phyloP scores from a whole-genome alignment of 129 eudicot species.

The Lactuca saligna region DNA sequence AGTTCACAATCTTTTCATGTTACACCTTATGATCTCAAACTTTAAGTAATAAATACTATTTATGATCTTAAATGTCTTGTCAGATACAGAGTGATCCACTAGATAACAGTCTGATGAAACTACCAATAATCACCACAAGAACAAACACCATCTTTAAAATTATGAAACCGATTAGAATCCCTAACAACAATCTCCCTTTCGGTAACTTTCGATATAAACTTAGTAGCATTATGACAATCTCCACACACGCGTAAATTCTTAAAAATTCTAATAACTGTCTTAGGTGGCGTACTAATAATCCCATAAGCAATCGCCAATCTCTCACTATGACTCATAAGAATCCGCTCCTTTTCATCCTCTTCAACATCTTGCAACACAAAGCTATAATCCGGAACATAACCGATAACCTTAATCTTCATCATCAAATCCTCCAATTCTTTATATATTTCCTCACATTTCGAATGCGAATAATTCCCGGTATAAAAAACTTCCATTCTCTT shows the following conservation, averaged over 20 bases:
- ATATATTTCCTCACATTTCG: constrained; percentile 57
- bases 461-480: constrained; percentile 72
- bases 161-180: constrained; percentile 90
- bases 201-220: constrained; percentile 57
- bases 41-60: no score
- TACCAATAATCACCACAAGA: constrained; percentile 94
- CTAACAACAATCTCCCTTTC: constrained; percentile 87
- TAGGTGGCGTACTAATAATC: constrained; percentile 63
- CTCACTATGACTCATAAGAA: constrained; percentile 78
- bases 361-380: constrained; percentile 94
- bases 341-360: constrained; percentile 84
- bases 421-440: constrained; percentile 47
- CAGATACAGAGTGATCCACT: no score
- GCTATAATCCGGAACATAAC: constrained; percentile 80
- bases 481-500: constrained; percentile 72
- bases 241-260: constrained; percentile 93
- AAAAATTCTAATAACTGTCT: constrained; percentile 56
- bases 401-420: constrained; percentile 57
- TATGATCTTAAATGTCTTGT: no score
- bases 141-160: constrained; percentile 78
- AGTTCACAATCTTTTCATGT: background rate
- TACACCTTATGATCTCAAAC: no score
- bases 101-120: background rate
- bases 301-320: constrained; percentile 85
- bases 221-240: constrained; percentile 81